Percentiles rank a stretch among this genome's conserved stretches.
Evolutionary conservation across 495 filamentous ascomycete genomes (phyloP).

Genomic region (Xylaria scruposa): DNA sequence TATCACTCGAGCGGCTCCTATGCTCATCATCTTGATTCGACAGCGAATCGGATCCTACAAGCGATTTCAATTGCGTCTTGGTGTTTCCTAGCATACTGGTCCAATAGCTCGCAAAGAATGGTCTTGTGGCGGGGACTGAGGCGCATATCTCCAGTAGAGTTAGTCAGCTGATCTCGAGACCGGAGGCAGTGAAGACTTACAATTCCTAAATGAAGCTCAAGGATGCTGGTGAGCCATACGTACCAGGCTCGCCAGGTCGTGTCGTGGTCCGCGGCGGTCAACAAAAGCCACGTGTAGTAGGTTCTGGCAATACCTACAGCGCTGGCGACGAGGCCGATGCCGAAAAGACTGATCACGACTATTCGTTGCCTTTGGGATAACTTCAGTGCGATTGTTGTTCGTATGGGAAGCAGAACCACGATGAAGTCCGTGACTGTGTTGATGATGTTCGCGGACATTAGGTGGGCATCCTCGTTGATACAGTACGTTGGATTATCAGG

Average conservation of each 20-base stretch:
- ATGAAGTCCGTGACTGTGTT: constrained; percentile 67
- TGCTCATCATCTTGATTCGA: not conserved
- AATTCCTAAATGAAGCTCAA: constrained; percentile 67
- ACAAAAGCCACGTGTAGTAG: constrained; percentile 42
- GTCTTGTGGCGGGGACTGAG: constrained; percentile 61
- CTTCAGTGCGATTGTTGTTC: constrained; percentile 62
- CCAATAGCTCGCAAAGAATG: constrained; percentile 46
- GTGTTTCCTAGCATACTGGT: not conserved
- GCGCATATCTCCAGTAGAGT: constrained; percentile 55
- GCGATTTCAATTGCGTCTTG: not conserved
- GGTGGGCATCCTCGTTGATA: constrained; percentile 55
- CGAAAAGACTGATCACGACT: constrained; percentile 64
- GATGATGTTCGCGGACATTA: constrained; percentile 62
- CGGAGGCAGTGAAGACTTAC: too few species aligned
- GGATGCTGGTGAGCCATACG: constrained; percentile 56
- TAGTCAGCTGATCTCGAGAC: constrained; percentile 9
- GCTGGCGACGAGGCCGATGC: constrained; percentile 63
- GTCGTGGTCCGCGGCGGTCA: constrained; percentile 46
- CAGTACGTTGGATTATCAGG: constrained; percentile 51
- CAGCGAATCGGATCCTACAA: not conserved
- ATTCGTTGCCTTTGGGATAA: constrained; percentile 61
- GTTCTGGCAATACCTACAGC: constrained; percentile 63
- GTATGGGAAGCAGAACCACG: constrained; percentile 64
- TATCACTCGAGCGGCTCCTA: not conserved
- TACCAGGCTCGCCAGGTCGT: constrained; percentile 62